Evolutionary conservation across 2,329 filamentous ascomycete genomes (phyloP), one percentile per base, ranked within the genome.

Genomic region (Pseudogymnoascus pannorum): DNA sequence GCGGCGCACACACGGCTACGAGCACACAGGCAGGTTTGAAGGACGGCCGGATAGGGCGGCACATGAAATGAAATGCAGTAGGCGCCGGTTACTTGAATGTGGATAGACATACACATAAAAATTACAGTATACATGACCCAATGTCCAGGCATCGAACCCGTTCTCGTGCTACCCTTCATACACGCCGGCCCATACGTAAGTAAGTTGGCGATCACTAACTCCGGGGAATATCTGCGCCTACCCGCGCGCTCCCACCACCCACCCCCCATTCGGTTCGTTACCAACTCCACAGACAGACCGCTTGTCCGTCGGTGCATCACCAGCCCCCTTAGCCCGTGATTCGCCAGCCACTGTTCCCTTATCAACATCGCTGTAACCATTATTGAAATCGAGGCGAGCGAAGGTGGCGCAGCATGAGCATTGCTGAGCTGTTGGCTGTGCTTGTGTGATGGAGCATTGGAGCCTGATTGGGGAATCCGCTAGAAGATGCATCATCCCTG

Each of bases 401-500:
- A 51, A 16, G 24, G 24, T 51, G 44, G 44, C 44, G 44, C 44
- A 51, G 44, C 44, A 26, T 9, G 24, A 29, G 8, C 24, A n/a
- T 18, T 16, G 18, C 7, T 9, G 24, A 16, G 24, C 22, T 7
- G 44, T 51, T 51, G 44, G 44, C 24, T 29, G 14, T 18, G 12
- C 9, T 6, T 4, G 24, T 5, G 3, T 5, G 3, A 3, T 9
- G 2, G 24, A 29, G 7, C 22, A 16, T 29, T 22, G 44, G 7
- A 51, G 44, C 24, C 44, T 51, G 44, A 51, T 51, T 51, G 44
- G 44, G 44, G 44, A 51, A 51, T 51, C 14, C 44, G 44, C 44
- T 51, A 51, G 44, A 51, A 51, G n/a, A 7, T 5, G n/a, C 2
- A 5, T 2, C 4, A 51, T 16, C n/a, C 44, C n/a, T 51, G 24